phyloP scores from a whole-genome alignment of 495 filamentous ascomycete species.

The Penicillium lagena region DNA sequence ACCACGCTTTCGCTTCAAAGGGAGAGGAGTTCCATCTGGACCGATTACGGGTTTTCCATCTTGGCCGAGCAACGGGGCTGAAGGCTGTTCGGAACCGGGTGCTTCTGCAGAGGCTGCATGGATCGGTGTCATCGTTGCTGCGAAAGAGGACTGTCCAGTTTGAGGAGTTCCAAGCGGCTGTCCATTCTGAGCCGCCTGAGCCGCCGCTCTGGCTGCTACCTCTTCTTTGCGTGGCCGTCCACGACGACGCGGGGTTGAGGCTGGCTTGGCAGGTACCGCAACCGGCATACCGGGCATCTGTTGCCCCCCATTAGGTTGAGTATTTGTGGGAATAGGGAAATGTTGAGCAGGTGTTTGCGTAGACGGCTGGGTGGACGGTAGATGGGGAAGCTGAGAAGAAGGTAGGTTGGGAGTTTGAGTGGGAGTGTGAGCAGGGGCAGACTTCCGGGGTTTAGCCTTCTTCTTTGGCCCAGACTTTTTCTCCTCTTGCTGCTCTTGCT shows the following conservation, averaged over 20 bases:
- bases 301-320: slow-evolving; percentile 12
- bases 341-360: not conserved
- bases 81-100: slow-evolving; percentile 3
- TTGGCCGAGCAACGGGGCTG: slow-evolving; percentile 16
- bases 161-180: slow-evolving; percentile 5
- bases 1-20: slow-evolving; percentile 31
- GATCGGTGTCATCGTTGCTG: slow-evolving; percentile 14
- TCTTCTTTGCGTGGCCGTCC: slow-evolving; percentile 24
- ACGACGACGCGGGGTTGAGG: slow-evolving; percentile 15
- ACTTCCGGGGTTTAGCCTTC: slow-evolving; percentile 13
- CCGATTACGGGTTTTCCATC: slow-evolving; percentile 18
- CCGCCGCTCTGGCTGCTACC: slow-evolving; percentile 17
- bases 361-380: not conserved
- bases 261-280: slow-evolving; percentile 4
- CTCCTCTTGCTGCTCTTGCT: slow-evolving; percentile 10
- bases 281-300: not conserved
- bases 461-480: slow-evolving; percentile 17
- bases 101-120: slow-evolving; percentile 3
- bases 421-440: slow-evolving; percentile 4
- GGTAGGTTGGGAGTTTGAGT: not conserved
- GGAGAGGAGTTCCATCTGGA: slow-evolving; percentile 27
- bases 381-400: not conserved
- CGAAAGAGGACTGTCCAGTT: slow-evolving; percentile 18
- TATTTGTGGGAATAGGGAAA: not conserved
- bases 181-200: slow-evolving; percentile 12